Base-by-base conservation (phyloP, 1,284 basidiomycete species). In the Ganoderma boninense region DNA sequence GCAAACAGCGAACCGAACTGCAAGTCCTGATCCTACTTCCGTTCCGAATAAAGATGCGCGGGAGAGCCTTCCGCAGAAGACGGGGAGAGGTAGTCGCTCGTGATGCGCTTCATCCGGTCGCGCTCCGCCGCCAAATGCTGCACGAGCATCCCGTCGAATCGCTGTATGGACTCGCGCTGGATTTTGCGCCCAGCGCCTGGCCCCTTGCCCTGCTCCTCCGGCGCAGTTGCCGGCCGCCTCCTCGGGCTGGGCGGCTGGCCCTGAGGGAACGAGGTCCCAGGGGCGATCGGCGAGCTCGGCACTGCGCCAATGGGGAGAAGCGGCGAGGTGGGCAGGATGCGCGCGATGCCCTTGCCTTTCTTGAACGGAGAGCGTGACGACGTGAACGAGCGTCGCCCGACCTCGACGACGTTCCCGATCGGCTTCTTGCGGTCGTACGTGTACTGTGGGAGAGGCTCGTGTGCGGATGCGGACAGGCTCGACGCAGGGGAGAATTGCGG, bases 111-210 rank as follows among this genome's bases (percentile, higher is more conserved):
- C 76, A 94, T 85, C 54, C 87, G 89, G 76, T 92, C 90, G 82
- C 89, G 90, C 81, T 94, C 87, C 65, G 88, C 85, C 80, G 91
- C 90, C 83, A 94, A 91, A 79, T 94, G 92, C 79, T 90, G 87
- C 67, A 89, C 80, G 66, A 94, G 81, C 87, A 94, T 87, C 74
- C 92, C 93, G 78, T 94, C 92, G 73, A 94, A 81, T 79, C 84
- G 86, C 80, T 81, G 84, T 74, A 90, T 78, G 43, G 89, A 89
- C 80, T 90, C 90, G 71, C 89, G 79, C 71, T 83, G 82, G 43
- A 69, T 82, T 49, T 68, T 68, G 32, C 70, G 64, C 54, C 70
- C 38, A 7, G 38, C 38, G 6, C 38, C 72, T 20, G 38, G 26
- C 67, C 69, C 40, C 76, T 85, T 83, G 44, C 71, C 69, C 64